Conservation (phyloP, 176 grass and related monocot species). For the Triticum turgidum region DNA sequence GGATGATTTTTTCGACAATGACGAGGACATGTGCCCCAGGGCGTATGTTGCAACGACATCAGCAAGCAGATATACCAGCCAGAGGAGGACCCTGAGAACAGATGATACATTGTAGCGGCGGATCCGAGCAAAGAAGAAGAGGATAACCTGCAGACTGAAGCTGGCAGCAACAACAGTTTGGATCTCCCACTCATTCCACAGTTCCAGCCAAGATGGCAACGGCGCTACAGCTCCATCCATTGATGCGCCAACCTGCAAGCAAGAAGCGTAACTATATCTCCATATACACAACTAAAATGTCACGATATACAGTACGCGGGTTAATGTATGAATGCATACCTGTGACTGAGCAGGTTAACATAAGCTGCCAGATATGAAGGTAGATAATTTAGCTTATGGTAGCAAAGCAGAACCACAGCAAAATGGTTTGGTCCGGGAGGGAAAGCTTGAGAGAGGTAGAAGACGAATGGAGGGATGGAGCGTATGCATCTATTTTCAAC, state of each 20-base stretch:
- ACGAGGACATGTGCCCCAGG: not conserved
- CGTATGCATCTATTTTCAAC: too few relatives aligned
- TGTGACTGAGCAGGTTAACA: not conserved
- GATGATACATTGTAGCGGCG: not conserved
- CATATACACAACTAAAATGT: too few relatives aligned
- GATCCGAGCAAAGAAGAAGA: not conserved
- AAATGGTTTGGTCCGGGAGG: not conserved
- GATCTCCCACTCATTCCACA: too few relatives aligned
- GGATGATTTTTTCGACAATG: not conserved
- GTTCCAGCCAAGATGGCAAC: not conserved
- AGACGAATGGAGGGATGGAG: not conserved
- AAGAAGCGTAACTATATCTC: too few relatives aligned
- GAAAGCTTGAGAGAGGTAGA: not conserved
- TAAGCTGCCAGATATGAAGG: too few relatives aligned
- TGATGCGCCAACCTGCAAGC: not conserved
- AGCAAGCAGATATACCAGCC: not conserved
- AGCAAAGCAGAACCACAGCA: too few relatives aligned
- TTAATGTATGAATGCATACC: not conserved
- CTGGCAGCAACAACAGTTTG: not conserved
- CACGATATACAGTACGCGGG: not conserved
- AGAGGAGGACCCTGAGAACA: not conserved
- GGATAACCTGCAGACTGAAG: not conserved
- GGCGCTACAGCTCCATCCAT: not conserved
- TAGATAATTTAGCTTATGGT: too few relatives aligned
- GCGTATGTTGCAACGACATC: not conserved